phyloP scores from a whole-genome alignment of 1,284 basidiomycete species.

The Austroboletus novae-zelandiae region DNA sequence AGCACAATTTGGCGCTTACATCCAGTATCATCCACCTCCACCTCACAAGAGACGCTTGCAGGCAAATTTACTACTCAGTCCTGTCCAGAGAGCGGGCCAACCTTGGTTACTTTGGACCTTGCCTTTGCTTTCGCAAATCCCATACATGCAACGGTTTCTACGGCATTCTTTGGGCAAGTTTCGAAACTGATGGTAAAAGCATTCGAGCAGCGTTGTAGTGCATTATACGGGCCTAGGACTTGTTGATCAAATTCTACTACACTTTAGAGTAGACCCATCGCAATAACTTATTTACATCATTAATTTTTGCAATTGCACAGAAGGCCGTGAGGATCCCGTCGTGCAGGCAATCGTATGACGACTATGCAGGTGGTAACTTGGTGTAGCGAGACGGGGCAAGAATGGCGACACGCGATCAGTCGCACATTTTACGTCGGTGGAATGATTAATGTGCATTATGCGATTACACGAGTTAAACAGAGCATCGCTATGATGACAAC shows the following conservation, averaged over 20 bases:
- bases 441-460: not conserved
- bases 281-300: too few species aligned
- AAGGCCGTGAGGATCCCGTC: too few species aligned
- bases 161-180: slow-evolving; percentile 83
- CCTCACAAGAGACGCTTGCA: slow-evolving; percentile 3
- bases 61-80: slow-evolving; percentile 5
- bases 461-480: too few species aligned
- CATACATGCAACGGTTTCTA: slow-evolving; percentile 77
- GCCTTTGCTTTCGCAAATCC: slow-evolving; percentile 88
- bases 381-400: too few species aligned
- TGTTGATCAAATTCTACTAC: slow-evolving; percentile 3
- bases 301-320: too few species aligned
- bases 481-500: slow-evolving; percentile 14
- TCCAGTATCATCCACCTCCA: slow-evolving; percentile 45
- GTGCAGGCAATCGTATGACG: too few species aligned
- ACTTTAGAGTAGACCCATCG: too few species aligned
- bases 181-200: slow-evolving; percentile 89
- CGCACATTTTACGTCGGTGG: too few species aligned
- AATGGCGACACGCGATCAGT: too few species aligned
- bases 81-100: slow-evolving; percentile 43
- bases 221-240: slow-evolving; percentile 56
- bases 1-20: slow-evolving; percentile 81
- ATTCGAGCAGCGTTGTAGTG: slow-evolving; percentile 81
- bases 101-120: slow-evolving; percentile 78
- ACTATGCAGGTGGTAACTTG: too few species aligned